Percentiles rank a stretch among this genome's conserved stretches.
phyloP scores from a whole-genome alignment of 2,329 filamentous ascomycete genomes.

The Neofusicoccum laricinum region DNA sequence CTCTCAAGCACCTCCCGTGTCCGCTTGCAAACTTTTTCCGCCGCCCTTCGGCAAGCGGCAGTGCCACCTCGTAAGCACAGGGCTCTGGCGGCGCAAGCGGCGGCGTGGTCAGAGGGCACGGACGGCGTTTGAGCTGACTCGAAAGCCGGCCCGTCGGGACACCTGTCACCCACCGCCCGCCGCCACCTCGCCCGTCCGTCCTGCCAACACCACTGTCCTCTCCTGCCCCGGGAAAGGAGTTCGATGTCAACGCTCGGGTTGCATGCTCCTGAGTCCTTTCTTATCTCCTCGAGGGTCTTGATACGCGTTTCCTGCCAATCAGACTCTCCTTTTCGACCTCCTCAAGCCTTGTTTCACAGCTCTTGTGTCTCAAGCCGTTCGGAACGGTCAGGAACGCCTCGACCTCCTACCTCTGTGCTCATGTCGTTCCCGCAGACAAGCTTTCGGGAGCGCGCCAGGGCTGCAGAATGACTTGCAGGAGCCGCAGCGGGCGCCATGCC shows the following conservation, averaged over 20 bases:
- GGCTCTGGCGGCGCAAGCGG: not conserved
- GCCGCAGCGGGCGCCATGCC: conserved; percentile 2
- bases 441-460: conserved; percentile 6
- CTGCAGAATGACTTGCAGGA: not conserved
- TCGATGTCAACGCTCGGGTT: not conserved
- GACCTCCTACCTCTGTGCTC: not conserved
- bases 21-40: too few species aligned
- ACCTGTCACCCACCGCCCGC: not conserved
- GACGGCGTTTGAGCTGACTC: not conserved
- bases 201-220: not conserved
- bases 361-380: not conserved
- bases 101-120: not conserved
- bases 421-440: not conserved
- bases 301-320: not conserved
- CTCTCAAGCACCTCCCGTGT: too few species aligned
- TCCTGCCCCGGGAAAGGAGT: not conserved
- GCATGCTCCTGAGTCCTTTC: not conserved
- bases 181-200: not conserved
- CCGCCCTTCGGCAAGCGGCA: too few species aligned
- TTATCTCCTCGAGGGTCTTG: not conserved
- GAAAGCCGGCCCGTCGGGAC: not conserved
- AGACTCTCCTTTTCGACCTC: not conserved
- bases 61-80: not conserved
- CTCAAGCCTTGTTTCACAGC: not conserved
- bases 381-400: not conserved